Evolutionary conservation across 495 filamentous ascomycete species (phyloP), one percentile per base, ranked within the genome.

Genomic region (Cladorrhinum samala): DNA sequence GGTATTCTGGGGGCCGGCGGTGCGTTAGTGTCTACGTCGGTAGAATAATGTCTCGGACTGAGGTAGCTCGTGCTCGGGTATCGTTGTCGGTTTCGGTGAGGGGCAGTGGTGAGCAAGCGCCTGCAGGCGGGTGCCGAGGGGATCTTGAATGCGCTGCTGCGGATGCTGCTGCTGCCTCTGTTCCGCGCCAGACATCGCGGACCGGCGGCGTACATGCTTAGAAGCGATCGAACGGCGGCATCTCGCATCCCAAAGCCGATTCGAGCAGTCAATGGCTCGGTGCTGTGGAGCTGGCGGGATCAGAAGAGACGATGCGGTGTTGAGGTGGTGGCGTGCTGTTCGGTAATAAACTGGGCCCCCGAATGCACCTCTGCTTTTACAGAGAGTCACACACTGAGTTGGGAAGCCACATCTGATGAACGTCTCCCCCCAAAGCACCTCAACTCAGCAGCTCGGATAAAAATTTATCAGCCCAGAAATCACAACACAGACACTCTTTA

Each of bases 141-240:
- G 6, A 11, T 11, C 27, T 33, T 33, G 27, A 33, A 33, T 33
- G 27, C 27, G 27, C 6, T 33, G 27, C 8, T 43, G 40, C 40
- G 25, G 21, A 8, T n/a, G 33, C 6, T 20, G 9, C 17, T 4
- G 33, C 14, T 18, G n/a, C 16, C 18, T 17, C 30, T 43, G 54
- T 45, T 36, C 37, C 53, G 58, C 47, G 50, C 53, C 16, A 57
- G 11, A 40, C 50, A 52, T 27, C 55, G 59, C 54, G 39, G 48
- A 24, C 58, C 52, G 27, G 56, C 54, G 49, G 54, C 37, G 52
- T 58, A 60, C 64, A 67, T 67, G 36, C 19, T 56, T 25, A 53
- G 23, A n/a, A 49, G 41, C 11, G 20, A 9, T 49, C 36, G 14
- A 14, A 37, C 5, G 33, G 23, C 45, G 19, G 16, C 55, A 59